Base-by-base conservation (phyloP, 139 green algal species). In the Coccomyxa sp. region DNA sequence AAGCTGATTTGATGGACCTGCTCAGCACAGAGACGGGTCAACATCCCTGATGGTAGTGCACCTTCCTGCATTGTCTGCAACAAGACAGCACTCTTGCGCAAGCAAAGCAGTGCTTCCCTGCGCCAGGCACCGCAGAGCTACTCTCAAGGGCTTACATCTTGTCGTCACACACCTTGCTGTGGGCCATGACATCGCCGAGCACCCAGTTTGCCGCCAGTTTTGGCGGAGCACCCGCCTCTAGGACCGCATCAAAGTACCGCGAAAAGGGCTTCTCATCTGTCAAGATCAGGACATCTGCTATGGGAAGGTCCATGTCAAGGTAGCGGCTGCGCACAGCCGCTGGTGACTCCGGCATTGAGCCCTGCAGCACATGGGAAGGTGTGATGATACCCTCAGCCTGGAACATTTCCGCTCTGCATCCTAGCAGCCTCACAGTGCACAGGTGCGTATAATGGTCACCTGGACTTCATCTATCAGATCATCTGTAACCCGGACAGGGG, bases 131-230 rank as follows among this genome's bases (percentile, higher is more conserved):
- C 14, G 10, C 14, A 10, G 14, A 58, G 10, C 44, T 58, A 58
- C 44, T 27, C 44, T 14, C 10, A 58, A 14, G 44, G 14, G 41
- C 22, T 5, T 70, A 37, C 10, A 71, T 36, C 14, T 37, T 35
- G 69, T n/a, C 69, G 33, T 50, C 10, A 64, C 18, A 29, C 78
- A 83, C 91, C 82, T 97, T 97, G 88, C 88, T 94, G 71, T 88
- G 83, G 3, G 91, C 92, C 83, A 91, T 94, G 68, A 99, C 84
- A 86, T 99, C 95, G 7, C 94, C 94, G 84, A 95, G 92, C 34
- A 99, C 89, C 95, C 95, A 99, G 88, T 99, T 98, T 41, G 95
- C 92, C 18, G 91, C 93, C 31, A 84, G 83, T 86, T 97, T 98
- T 33, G 92, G 50, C 7, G 88, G 73, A n/a, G 91, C 90, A 0